Conservation (phyloP, 2,329 filamentous ascomycete species). For the Aspergillus sp. region DNA sequence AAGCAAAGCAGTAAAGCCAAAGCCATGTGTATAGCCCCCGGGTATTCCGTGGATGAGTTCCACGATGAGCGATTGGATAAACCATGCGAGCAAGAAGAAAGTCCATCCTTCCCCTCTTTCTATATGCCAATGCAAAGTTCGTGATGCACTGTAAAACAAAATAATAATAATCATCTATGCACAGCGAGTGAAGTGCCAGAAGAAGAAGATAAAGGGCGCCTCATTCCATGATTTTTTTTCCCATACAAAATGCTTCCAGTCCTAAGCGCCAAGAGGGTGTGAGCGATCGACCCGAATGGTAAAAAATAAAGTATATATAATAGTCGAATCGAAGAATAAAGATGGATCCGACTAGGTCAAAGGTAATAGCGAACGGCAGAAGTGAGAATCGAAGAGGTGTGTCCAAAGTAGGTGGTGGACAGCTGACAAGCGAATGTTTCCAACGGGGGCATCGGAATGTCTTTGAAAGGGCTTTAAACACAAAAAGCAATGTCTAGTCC, state of each 20-base stretch:
- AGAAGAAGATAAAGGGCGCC: constrained; percentile 23
- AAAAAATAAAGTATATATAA: constrained; percentile 30
- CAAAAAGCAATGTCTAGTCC: constrained; percentile 4
- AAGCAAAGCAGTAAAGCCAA: constrained; percentile 4
- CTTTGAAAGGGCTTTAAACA: constrained; percentile 1
- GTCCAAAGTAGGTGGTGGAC: constrained; percentile 17
- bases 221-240: constrained; percentile 26
- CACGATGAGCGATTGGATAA: constrained; percentile 10
- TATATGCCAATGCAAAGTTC: constrained; percentile 38
- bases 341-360: constrained; percentile 29
- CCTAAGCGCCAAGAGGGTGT: constrained; percentile 36
- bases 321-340: constrained; percentile 30
- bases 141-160: constrained; percentile 23
- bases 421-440: constrained; percentile 40
- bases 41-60: not conserved
- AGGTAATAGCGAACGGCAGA: constrained; percentile 34
- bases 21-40: not conserved
- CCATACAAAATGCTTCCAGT: constrained; percentile 24
- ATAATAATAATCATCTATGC: constrained; percentile 30
- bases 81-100: constrained; percentile 13
- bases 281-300: constrained; percentile 42
- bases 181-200: constrained; percentile 42
- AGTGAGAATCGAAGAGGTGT: constrained; percentile 31
- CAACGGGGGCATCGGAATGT: constrained; percentile 22
- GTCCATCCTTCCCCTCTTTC: constrained; percentile 20